Evolutionary conservation across 208 protist species (phyloP).

Genomic region (Leishmania guyanensis): DNA sequence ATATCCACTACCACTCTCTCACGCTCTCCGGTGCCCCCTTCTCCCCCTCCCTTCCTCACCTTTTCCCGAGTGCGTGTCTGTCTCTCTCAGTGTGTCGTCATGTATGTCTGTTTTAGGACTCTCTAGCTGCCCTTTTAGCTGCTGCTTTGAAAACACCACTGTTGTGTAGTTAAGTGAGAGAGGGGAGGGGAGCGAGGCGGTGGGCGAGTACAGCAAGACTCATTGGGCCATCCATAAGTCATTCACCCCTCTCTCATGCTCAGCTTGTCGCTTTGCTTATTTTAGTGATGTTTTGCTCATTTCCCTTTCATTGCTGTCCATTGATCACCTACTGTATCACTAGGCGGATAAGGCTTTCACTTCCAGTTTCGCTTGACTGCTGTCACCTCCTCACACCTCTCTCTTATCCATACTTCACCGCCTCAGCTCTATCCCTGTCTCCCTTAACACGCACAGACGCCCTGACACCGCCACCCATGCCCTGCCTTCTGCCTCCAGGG

Average conservation of each 20-base stretch:
- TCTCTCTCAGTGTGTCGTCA: neutral
- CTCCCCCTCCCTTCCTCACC: neutral
- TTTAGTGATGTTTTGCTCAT: too few species aligned
- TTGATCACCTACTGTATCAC: neutral
- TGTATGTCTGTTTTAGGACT: neutral
- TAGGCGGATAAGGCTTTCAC: constrained; percentile 1
- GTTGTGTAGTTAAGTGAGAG: neutral
- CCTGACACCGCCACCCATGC: too few species aligned
- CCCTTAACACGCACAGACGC: too few species aligned
- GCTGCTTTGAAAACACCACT: neutral
- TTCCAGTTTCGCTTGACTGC: too few species aligned
- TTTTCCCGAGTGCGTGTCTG: too few species aligned
- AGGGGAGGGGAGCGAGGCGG: neutral
- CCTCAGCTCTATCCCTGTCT: too few species aligned
- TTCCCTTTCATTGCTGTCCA: neutral
- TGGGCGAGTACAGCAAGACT: neutral
- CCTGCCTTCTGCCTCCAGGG: too few species aligned
- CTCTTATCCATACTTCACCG: too few species aligned
- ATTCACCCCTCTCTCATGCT: neutral
- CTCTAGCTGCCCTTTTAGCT: neutral
- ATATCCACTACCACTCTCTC: neutral
- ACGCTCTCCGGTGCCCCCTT: neutral
- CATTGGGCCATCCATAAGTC: neutral
- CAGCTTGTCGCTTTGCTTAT: too few species aligned
- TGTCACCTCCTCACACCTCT: too few species aligned